Base-by-base conservation (phyloP, 306 rosid species). In the Rosa rugosa region DNA sequence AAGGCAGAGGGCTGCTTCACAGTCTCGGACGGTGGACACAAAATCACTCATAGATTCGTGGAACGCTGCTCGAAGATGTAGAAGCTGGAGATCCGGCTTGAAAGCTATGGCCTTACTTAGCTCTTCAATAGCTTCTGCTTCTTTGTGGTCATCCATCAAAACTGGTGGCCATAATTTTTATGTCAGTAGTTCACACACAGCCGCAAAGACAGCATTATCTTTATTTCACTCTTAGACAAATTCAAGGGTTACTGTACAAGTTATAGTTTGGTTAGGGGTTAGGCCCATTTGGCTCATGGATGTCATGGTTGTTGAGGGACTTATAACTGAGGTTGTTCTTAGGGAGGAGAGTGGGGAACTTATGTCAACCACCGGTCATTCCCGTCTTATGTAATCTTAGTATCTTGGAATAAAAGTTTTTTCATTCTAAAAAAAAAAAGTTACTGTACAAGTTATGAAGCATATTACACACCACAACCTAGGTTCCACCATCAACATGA, bases 61-160 rank as follows among this genome's bases (percentile, higher is more conserved):
- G 83, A 93, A 93, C 23, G 98, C 98, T 11, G 97, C 98, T 84
- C 98, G 93, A 70, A 93, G 98, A 85, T 91, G 90, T 71, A 93
- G 85, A 49, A 93, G 83, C 86, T 91, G 97, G 40, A 91, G 71
- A 77, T 93, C 98, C 2, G 92, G 96, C 85, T 86, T 93, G 82
- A 93, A 93, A 59, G 84, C 64, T 42, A 93, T 88, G 80, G 95
- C 97, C 81, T 85, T 90, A 27, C 90, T 74, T 64, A 93, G 96
- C 84, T 91, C 98, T 73, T 57, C 81, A 60, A 93, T 93, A 64
- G 98, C 98, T 76, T 91, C 98, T 22, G 67, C 83, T 87, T 93
- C 98, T 87, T 87, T 88, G 75, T 89, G 97, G 85, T 93, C 98
- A 83, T 93, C 98, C 98, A 93, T 93, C 76, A 93, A 79, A 86